Percentiles rank a stretch among this genome's conserved stretches.
Conservation (phyloP, 148 eudicot genomes). For the Cornus suecica region DNA sequence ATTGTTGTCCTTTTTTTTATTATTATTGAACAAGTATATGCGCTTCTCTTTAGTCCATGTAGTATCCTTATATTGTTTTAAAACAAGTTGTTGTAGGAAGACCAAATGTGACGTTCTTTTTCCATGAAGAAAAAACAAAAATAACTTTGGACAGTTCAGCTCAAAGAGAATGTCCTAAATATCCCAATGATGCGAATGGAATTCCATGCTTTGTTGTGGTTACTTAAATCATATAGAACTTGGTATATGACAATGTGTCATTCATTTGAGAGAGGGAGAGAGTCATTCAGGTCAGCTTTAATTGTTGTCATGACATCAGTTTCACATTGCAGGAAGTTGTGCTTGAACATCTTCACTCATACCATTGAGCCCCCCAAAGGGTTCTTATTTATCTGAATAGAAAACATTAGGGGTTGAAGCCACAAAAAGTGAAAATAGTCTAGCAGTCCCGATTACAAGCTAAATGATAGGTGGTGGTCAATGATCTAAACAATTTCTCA, state of each 20-base stretch:
- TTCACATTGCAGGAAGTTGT: too few relatives aligned
- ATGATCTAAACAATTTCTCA: not conserved
- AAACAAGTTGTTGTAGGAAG: not conserved
- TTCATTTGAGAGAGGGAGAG: too few relatives aligned
- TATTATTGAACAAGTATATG: not conserved
- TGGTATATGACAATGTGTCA: too few relatives aligned
- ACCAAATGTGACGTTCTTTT: not conserved
- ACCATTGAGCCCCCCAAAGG: too few relatives aligned
- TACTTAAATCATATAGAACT: too few relatives aligned
- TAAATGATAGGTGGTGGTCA: not conserved
- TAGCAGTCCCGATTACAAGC: not conserved
- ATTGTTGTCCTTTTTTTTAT: constrained; percentile 11
- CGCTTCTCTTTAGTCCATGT: not conserved
- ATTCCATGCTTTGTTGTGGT: not conserved
- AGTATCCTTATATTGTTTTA: not conserved
- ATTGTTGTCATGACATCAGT: too few relatives aligned
- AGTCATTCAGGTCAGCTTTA: too few relatives aligned
- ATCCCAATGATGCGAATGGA: not conserved
- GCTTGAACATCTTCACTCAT: too few relatives aligned
- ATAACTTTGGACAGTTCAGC: not conserved
- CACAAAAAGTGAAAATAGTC: not conserved
- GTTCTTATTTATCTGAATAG: too few relatives aligned
- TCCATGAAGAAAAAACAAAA: not conserved
- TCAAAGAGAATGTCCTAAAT: not conserved
- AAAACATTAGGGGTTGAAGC: not conserved